phyloP scores from a whole-genome alignment of 2,329 filamentous ascomycete genomes.

The Fusarium sp. region DNA sequence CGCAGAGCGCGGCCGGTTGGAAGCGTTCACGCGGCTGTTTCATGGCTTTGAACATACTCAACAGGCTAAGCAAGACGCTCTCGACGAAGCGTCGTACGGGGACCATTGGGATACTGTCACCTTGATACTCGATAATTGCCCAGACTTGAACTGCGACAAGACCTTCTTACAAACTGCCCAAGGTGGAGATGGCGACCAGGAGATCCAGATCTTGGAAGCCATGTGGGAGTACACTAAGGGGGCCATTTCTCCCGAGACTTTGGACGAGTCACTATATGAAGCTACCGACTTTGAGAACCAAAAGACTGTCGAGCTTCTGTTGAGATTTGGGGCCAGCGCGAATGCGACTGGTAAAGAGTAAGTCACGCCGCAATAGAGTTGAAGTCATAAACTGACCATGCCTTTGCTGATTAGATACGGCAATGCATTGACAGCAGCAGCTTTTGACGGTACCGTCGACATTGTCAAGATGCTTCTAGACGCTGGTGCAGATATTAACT shows the following conservation, averaged over 20 bases:
- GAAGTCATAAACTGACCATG: background rate
- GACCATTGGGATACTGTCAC: conserved; percentile 54
- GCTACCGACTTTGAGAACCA: conserved; percentile 55
- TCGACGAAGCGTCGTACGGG: conserved; percentile 48
- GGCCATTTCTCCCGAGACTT: conserved; percentile 46
- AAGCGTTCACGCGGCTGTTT: conserved; percentile 54
- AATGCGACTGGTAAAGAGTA: conserved; percentile 55
- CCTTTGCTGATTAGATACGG: conserved; percentile 30
- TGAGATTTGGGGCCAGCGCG: conserved; percentile 51
- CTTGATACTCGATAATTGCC: conserved; percentile 49
- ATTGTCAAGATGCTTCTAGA: conserved; percentile 50
- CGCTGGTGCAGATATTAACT: conserved; percentile 50
- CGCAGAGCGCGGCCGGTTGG: conserved; percentile 52
- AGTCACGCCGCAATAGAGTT: background rate
- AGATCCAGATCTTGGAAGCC: conserved; percentile 51
- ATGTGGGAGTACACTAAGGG: conserved; percentile 54
- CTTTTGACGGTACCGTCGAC: conserved; percentile 50
- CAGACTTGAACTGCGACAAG: conserved; percentile 50
- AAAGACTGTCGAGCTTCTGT: conserved; percentile 51
- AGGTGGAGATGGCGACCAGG: conserved; percentile 46
- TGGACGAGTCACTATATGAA: conserved; percentile 52
- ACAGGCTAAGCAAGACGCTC: conserved; percentile 49
- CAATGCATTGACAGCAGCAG: conserved; percentile 50
- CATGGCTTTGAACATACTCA: conserved; percentile 48
- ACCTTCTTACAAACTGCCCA: conserved; percentile 50